Percentiles rank a stretch among this genome's conserved stretches.
Evolutionary conservation across 2,329 filamentous ascomycete genomes (phyloP).

Genomic region (Dactylella cylindrospora): DNA sequence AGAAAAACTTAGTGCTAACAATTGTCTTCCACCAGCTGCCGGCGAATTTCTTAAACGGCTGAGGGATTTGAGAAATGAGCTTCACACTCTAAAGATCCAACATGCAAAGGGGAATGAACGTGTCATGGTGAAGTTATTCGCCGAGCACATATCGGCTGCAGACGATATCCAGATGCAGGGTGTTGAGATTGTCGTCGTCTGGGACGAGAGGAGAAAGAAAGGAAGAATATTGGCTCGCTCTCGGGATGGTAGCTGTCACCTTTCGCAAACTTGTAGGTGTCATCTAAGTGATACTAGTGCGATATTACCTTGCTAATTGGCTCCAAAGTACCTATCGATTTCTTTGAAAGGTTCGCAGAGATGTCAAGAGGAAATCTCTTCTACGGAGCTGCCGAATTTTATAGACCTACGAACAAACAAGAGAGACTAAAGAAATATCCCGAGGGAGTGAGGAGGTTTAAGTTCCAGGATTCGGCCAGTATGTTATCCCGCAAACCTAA

Average conservation of each 20-base stretch:
- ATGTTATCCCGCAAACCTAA: too few relatives aligned
- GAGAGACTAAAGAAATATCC: constrained; percentile 32
- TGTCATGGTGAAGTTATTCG: constrained; percentile 42
- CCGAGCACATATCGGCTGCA: constrained; percentile 34
- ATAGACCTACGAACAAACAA: constrained; percentile 10
- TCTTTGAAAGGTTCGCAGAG: constrained; percentile 37
- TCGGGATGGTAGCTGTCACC: constrained; percentile 24
- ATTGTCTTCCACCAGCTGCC: not conserved
- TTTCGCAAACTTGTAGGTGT: constrained; percentile 35
- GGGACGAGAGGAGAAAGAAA: constrained; percentile 28
- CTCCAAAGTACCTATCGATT: constrained; percentile 19
- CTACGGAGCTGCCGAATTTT: constrained; percentile 35
- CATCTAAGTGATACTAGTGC: not conserved
- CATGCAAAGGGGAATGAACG: constrained; percentile 32
- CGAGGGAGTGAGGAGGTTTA: constrained; percentile 29
- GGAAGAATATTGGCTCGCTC: constrained; percentile 36
- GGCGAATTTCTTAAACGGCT: constrained; percentile 30
- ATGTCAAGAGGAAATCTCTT: constrained; percentile 37
- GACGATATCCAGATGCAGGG: constrained; percentile 31
- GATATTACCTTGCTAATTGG: not conserved
- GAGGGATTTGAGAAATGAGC: constrained; percentile 35
- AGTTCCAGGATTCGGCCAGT: constrained; percentile 37
- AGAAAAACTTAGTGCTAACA: not conserved
- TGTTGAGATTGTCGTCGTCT: constrained; percentile 38
- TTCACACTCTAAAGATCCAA: constrained; percentile 38